A percentile compares a stretch with the other conserved stretches of the same genome.
Evolutionary conservation across 352 stramenopile species (phyloP).

Genomic region (Globisporangium yorkense): DNA sequence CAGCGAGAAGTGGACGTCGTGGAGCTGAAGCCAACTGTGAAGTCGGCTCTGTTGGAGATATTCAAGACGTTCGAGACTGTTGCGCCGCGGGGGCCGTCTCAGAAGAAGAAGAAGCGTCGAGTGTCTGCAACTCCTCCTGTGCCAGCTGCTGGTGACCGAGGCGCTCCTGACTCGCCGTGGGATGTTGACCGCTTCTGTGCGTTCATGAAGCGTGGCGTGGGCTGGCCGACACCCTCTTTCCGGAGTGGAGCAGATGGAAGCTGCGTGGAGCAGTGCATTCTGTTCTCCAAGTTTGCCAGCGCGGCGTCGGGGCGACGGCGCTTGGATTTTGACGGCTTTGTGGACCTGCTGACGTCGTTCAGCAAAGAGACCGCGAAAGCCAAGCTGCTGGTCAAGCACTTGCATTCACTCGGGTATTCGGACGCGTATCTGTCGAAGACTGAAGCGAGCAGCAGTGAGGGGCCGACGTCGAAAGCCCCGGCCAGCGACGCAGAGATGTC

Average conservation of each 20-base stretch:
- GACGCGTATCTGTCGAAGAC: conserved; percentile 17
- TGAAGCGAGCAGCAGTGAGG: background rate
- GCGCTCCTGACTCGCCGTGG: conserved; percentile 18
- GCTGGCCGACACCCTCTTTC: conserved; percentile 3
- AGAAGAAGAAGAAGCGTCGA: conserved; percentile 57
- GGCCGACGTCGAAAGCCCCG: background rate
- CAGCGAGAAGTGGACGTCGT: conserved; percentile 9
- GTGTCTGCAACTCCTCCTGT: conserved; percentile 8
- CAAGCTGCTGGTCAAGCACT: conserved; percentile 40
- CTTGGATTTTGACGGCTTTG: conserved; percentile 34
- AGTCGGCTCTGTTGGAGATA: conserved; percentile 22
- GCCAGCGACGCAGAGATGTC: conserved; percentile 3
- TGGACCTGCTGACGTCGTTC: conserved; percentile 33
- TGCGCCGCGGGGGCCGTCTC: conserved; percentile 8
- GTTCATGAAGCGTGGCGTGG: conserved; percentile 25
- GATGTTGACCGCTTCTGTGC: conserved; percentile 64
- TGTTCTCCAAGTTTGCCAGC: conserved; percentile 66
- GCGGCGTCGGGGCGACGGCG: conserved; percentile 22
- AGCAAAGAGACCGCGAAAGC: conserved; percentile 36
- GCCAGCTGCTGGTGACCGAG: background rate
- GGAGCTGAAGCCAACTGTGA: conserved; percentile 23
- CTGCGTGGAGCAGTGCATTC: conserved; percentile 33
- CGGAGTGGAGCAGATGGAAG: background rate
- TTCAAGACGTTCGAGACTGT: conserved; percentile 35
- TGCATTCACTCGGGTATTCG: conserved; percentile 37